Evolutionary conservation across 129 eudicot genomes (phyloP).

Genomic region (Tagetes patula): DNA sequence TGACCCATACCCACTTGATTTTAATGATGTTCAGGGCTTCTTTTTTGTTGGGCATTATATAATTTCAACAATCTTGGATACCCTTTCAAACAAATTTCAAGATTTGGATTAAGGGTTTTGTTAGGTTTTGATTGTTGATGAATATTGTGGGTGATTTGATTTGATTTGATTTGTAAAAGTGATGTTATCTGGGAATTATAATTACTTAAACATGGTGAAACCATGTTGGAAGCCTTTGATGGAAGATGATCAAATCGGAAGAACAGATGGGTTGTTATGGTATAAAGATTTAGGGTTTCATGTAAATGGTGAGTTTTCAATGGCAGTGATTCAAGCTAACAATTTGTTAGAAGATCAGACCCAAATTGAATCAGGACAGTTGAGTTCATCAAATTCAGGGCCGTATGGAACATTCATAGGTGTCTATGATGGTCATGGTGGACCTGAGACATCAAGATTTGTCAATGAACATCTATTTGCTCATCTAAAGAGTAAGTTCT

Average conservation of each 20-base stretch:
- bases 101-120: conserved; percentile 37
- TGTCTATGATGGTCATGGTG: conserved; percentile 96
- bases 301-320: conserved; percentile 81
- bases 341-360: conserved; percentile 77
- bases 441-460: conserved; percentile 82
- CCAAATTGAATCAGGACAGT: conserved; percentile 78
- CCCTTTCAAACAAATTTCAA: not conserved
- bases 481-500: conserved; percentile 77
- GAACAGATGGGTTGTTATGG: conserved; percentile 82
- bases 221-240: conserved; percentile 79
- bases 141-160: conserved; percentile 39
- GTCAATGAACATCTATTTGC: conserved; percentile 64
- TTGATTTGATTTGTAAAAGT: conserved; percentile 13
- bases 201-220: conserved; percentile 55
- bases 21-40: conserved; percentile 53
- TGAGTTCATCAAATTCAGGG: conserved; percentile 60
- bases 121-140: conserved; percentile 32
- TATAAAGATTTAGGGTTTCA: conserved; percentile 77
- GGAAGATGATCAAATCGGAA: conserved; percentile 50
- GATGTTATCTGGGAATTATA: conserved; percentile 40
- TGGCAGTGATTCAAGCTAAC: conserved; percentile 94
- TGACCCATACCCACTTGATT: conserved; percentile 72
- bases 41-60: conserved; percentile 49
- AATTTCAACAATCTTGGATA: conserved; percentile 40
- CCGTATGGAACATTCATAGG: conserved; percentile 85